Conservation (phyloP, 2,329 filamentous ascomycete species). For the Claviceps quebecensis region DNA sequence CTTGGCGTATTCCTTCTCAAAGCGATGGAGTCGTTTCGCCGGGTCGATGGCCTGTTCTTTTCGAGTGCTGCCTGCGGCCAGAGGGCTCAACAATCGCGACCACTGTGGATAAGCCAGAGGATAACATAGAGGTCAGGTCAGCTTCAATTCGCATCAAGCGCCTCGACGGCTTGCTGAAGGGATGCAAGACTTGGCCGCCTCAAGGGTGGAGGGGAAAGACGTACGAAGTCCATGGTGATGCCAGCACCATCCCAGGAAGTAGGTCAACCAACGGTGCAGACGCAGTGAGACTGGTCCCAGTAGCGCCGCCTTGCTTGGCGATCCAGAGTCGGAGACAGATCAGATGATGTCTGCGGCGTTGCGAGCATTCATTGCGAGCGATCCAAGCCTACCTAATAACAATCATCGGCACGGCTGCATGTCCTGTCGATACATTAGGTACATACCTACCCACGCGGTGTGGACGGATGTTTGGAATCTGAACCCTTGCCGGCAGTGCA, state of each 20-base stretch:
- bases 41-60: constrained; percentile 50
- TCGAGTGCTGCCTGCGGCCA: constrained; percentile 39
- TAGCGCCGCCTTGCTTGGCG: background rate
- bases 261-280: background rate
- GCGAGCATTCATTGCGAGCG: background rate
- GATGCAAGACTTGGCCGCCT: background rate
- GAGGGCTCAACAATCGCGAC: constrained; percentile 52
- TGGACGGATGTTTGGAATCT: no score
- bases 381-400: background rate
- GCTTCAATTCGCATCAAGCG: background rate
- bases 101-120: constrained; percentile 29
- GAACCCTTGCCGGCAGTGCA: no score
- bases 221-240: constrained; percentile 43
- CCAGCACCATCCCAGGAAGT: constrained; percentile 27
- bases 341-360: background rate
- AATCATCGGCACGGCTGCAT: no score
- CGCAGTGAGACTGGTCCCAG: background rate
- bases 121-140: background rate
- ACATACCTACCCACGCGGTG: no score
- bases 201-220: constrained; percentile 10
- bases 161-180: background rate
- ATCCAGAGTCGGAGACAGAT: background rate
- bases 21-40: constrained; percentile 48
- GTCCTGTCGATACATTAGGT: no score
- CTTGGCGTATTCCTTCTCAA: constrained; percentile 52